A percentile compares a stretch with the other conserved stretches of the same genome.
These are phyloP conservation scores for Potentilla sterilis DNA, from an alignment of 306 rosid species.

Conservation along the genomic window DNA sequence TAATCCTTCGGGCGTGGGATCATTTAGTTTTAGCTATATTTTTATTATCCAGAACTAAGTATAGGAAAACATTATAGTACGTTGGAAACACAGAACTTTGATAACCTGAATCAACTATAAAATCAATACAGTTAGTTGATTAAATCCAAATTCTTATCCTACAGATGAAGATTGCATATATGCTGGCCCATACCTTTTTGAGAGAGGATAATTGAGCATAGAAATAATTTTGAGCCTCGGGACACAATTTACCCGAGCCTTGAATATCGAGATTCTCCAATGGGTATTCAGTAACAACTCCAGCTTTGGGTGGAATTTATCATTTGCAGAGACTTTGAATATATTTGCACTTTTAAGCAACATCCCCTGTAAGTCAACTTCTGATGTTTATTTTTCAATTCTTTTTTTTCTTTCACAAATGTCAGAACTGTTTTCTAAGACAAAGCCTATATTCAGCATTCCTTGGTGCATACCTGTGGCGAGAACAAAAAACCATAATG, in stretches of 20 bases:
- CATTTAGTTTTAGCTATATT: not conserved
- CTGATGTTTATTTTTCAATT: slow-evolving; percentile 42
- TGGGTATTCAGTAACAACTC: slow-evolving; percentile 27
- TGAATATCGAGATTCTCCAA: slow-evolving; percentile 43
- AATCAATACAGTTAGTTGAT: not conserved
- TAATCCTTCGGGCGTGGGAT: not conserved
- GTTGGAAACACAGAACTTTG: not conserved
- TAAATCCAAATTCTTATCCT: slow-evolving; percentile 3
- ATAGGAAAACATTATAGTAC: not conserved
- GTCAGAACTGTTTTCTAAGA: slow-evolving; percentile 63
- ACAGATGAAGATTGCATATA: not conserved
- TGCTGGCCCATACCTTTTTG: slow-evolving; percentile 53
- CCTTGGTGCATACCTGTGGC: slow-evolving; percentile 68
- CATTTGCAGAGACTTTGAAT: slow-evolving; percentile 43
- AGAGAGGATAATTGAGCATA: slow-evolving; percentile 69
- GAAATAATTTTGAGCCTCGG: slow-evolving; percentile 68
- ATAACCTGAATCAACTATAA: slow-evolving; percentile 3
- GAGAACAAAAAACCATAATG: slow-evolving; percentile 15
- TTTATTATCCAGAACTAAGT: not conserved
- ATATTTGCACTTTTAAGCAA: slow-evolving; percentile 50
- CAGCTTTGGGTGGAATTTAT: slow-evolving; percentile 42
- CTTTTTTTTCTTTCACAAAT: slow-evolving; percentile 43
- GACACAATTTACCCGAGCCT: slow-evolving; percentile 64
- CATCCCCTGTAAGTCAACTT: slow-evolving; percentile 48
- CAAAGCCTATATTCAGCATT: slow-evolving; percentile 92